Evolutionary conservation across 129 eudicot genomes (phyloP).

Genomic region (Tagetes patula): DNA sequence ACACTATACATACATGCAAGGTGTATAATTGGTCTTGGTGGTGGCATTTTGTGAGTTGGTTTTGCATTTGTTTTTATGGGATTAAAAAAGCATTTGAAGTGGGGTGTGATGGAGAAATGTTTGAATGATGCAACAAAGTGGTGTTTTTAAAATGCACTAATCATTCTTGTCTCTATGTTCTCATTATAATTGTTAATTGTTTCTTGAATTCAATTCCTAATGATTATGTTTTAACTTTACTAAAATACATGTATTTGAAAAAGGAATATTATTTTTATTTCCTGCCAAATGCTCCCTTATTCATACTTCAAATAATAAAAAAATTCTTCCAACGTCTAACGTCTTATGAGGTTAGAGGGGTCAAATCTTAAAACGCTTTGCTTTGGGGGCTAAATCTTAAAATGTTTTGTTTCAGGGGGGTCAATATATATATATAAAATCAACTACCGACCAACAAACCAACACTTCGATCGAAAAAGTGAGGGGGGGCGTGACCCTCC

Average conservation of each 20-base stretch:
- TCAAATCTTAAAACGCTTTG: too few species aligned
- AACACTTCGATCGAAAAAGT: too few species aligned
- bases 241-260: background rate
- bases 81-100: background rate
- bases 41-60: conserved; percentile 9
- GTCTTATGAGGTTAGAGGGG: too few species aligned
- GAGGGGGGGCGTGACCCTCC: too few species aligned
- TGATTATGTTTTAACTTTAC: conserved; percentile 9
- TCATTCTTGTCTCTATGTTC: conserved; percentile 7
- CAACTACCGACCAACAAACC: too few species aligned
- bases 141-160: conserved; percentile 9
- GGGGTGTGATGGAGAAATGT: conserved; percentile 27
- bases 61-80: conserved; percentile 7
- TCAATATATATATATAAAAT: too few species aligned
- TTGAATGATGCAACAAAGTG: conserved; percentile 27
- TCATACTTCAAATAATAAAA: background rate
- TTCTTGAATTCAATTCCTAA: conserved; percentile 4
- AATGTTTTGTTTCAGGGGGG: too few species aligned
- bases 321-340: too few species aligned
- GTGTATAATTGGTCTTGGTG: conserved; percentile 20
- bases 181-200: conserved; percentile 21
- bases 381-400: too few species aligned
- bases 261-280: background rate
- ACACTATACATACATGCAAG: background rate
- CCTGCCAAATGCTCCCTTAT: background rate